Evolutionary conservation across 2,329 filamentous ascomycete species (phyloP).

Genomic region (Capronia epimyces): DNA sequence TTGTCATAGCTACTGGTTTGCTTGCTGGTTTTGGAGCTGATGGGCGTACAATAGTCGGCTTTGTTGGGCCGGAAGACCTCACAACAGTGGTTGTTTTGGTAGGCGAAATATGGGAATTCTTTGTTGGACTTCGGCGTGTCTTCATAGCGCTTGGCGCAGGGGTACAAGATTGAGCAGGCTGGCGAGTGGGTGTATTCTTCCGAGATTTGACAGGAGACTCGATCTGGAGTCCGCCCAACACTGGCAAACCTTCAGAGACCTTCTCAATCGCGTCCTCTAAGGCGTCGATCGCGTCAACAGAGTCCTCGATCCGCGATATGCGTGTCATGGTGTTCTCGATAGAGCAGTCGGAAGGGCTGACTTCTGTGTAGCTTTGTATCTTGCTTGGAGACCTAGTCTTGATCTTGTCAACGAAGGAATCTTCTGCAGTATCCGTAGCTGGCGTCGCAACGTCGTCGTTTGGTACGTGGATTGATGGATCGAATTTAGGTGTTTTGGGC

Average conservation of each 20-base stretch:
- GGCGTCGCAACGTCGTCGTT: conserved; percentile 5
- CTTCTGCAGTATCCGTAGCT: conserved; percentile 20
- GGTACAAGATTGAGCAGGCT: background rate
- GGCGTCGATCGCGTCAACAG: conserved; percentile 48
- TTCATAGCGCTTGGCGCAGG: conserved; percentile 6
- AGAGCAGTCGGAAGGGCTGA: conserved; percentile 19
- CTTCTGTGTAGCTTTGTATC: conserved; percentile 10
- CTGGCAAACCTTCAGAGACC: conserved; percentile 38
- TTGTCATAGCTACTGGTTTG: conserved; percentile 12
- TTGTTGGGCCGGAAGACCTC: conserved; percentile 1
- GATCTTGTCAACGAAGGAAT: conserved; percentile 32
- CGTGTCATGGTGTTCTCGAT: conserved; percentile 23
- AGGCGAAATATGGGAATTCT: conserved; percentile 29
- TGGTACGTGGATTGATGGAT: conserved; percentile 26
- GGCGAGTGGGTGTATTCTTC: conserved; percentile 11
- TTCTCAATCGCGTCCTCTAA: conserved; percentile 50
- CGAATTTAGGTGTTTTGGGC: conserved; percentile 30
- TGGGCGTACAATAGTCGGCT: conserved; percentile 4
- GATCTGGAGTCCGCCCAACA: conserved; percentile 21
- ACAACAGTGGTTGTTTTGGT: conserved; percentile 16
- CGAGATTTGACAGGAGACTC: conserved; percentile 22
- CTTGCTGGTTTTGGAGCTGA: conserved; percentile 13
- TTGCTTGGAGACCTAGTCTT: conserved; percentile 30
- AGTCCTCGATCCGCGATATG: conserved; percentile 38
- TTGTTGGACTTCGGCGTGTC: conserved; percentile 13